Evolutionary conservation across 2,329 filamentous ascomycete genomes (phyloP).

Genomic region (Elsinoe arachidis): DNA sequence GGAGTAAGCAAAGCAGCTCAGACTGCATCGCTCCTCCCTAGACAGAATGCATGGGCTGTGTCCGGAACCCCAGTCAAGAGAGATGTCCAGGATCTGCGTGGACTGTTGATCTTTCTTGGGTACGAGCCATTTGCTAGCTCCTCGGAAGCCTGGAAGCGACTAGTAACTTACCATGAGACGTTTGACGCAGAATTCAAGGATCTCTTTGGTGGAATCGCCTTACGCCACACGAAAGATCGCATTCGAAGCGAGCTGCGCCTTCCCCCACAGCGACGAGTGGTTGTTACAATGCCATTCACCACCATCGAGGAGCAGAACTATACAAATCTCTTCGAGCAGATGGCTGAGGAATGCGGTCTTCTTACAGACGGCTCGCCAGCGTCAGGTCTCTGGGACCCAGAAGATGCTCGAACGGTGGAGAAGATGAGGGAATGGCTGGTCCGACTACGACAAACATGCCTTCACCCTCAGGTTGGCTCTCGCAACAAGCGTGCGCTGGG

Average conservation of each 20-base stretch:
- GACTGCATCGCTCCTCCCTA: slow-evolving; percentile 70
- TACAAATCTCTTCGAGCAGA: slow-evolving; percentile 61
- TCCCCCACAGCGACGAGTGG: slow-evolving; percentile 73
- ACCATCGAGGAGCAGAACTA: slow-evolving; percentile 89
- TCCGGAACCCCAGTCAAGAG: slow-evolving; percentile 84
- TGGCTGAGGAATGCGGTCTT: slow-evolving; percentile 63
- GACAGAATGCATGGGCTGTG: slow-evolving; percentile 83
- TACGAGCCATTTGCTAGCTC: slow-evolving; percentile 67
- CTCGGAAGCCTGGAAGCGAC: slow-evolving; percentile 56
- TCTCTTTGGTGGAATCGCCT: slow-evolving; percentile 62
- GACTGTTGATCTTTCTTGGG: slow-evolving; percentile 70
- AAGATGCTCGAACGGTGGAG: slow-evolving; percentile 48
- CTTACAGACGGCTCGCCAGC: slow-evolving; percentile 55
- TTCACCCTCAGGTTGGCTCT: slow-evolving; percentile 74
- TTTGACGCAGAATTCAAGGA: slow-evolving; percentile 57
- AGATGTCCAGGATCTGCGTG: slow-evolving; percentile 67
- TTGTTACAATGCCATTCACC: slow-evolving; percentile 84
- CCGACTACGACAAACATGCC: slow-evolving; percentile 68
- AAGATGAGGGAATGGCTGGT: slow-evolving; percentile 73
- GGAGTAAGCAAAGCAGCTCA: slow-evolving; percentile 75
- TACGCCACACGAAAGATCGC: slow-evolving; percentile 78
- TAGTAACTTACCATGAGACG: slow-evolving; percentile 42
- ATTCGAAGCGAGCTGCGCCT: slow-evolving; percentile 71
- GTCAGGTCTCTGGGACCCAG: slow-evolving; percentile 54
- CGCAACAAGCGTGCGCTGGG: slow-evolving; percentile 57